A percentile compares a stretch with the other conserved stretches of the same genome.
These are phyloP conservation scores for Alternaria burnsii DNA, from an alignment of 2,329 filamentous ascomycete species.

Conservation along the genomic window DNA sequence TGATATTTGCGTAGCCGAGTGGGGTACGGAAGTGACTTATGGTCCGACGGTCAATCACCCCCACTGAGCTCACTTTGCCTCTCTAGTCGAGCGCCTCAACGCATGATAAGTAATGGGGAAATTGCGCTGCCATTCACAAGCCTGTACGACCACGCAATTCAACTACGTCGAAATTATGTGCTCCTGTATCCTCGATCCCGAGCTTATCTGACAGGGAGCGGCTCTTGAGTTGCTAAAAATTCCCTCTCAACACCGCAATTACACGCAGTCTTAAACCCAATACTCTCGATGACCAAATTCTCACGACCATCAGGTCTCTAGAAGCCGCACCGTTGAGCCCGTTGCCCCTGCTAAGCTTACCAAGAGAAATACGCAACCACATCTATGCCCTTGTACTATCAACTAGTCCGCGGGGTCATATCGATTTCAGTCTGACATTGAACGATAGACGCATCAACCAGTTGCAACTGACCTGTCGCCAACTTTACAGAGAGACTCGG, in stretches of 20 bases:
- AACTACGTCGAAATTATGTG: not conserved
- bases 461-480: not conserved
- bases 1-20: too few species aligned
- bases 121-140: not conserved
- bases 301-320: rapidly evolving
- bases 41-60: too few species aligned
- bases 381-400: not conserved
- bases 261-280: not conserved
- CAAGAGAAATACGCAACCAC: not conserved
- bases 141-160: not conserved
- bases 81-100: too few species aligned
- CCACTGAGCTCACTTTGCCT: too few species aligned
- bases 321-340: not conserved
- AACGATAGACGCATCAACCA: not conserved
- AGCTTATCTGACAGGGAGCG: not conserved
- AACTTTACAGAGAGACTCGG: not conserved
- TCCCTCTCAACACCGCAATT: too few species aligned
- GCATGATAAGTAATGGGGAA: rapidly evolving
- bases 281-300: not conserved
- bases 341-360: not conserved
- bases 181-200: not conserved
- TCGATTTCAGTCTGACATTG: not conserved
- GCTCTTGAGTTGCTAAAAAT: not conserved
- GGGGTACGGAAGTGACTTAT: rapidly evolving
- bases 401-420: not conserved